Evolutionary conservation across 192 early-diverging fungal species (phyloP), one percentile per base, ranked within the genome.

Genomic region (Borealophlyctis nickersoniae): DNA sequence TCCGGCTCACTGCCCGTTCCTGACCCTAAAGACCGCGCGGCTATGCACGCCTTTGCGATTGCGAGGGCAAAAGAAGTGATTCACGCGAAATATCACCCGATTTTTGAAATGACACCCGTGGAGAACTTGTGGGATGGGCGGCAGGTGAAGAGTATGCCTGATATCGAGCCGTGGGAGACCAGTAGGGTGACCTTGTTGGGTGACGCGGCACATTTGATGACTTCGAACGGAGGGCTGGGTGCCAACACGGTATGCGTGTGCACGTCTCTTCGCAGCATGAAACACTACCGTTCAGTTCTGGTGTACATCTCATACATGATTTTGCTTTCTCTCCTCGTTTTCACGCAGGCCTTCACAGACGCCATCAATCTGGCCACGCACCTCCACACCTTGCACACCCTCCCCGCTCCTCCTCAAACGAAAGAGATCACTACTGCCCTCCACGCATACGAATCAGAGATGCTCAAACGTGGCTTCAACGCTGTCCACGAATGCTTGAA

Each of bases 131-230:
- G 39, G 39, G 9, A 7, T 7, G 39, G 39, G 39, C 7, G 19
- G 39, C 7, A 45, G 39, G 39, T 45, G 39, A 45, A 45, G 19
- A 45, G 39, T 45, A 45, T 45, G 39, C 39, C 39, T 7, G 39
- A 45, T 45, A 13, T 13, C 39, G 39, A 45, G 39, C 39, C 39
- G 39, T 45, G 39, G 39, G 19, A 45, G 39, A 45, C 39, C 9
- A 19, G 39, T 13, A 45, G 49, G 27, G 60, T 62, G 50, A 56
- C 52, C 16, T 27, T 67, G 22, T 36, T 67, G 4, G 65, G 65
- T 4, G 65, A 67, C 39, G 65, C 65, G 2, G 56, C 58, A 1
- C 65, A 67, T 49, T 56, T 45, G 0, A 67, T 49, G 57, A 67
- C 65, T 29, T 60, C 56, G 0, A 45, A 67, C 32, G 36, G 58